phyloP scores from a whole-genome alignment of 495 filamentous ascomycete genomes.

The Penicillium samsonianum region DNA sequence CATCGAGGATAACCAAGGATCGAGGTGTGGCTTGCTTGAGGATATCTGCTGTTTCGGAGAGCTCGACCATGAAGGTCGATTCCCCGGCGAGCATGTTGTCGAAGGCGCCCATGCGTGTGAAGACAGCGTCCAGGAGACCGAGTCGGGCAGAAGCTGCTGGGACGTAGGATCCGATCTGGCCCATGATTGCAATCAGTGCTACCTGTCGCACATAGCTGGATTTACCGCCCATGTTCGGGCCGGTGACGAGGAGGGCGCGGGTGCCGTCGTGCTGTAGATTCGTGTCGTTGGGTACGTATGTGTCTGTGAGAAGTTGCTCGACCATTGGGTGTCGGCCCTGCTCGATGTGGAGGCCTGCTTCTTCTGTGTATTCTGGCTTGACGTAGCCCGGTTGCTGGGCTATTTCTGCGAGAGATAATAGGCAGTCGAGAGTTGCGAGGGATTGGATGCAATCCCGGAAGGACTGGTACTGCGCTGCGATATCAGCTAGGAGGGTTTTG shows the following conservation, averaged over 20 bases:
- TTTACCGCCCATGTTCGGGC: slow-evolving; percentile 99
- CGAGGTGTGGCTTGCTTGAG: slow-evolving; percentile 81
- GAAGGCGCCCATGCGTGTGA: slow-evolving; percentile 94
- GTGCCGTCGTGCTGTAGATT: slow-evolving; percentile 62
- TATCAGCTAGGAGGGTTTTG: slow-evolving; percentile 61
- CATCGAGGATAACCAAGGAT: slow-evolving; percentile 88
- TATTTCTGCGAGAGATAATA: slow-evolving; percentile 81
- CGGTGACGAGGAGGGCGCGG: slow-evolving; percentile 83
- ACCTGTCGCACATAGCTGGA: slow-evolving; percentile 91
- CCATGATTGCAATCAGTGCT: slow-evolving; percentile 90
- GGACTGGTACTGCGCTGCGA: slow-evolving; percentile 80
- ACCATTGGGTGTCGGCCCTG: slow-evolving; percentile 94
- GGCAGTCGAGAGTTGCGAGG: slow-evolving; percentile 85
- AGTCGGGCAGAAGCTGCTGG: slow-evolving; percentile 74
- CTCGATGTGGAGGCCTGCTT: slow-evolving; percentile 68
- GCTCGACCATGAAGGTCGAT: slow-evolving; percentile 96
- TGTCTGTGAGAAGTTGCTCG: slow-evolving; percentile 80
- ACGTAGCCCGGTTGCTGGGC: slow-evolving; percentile 85
- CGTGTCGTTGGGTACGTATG: slow-evolving; percentile 92
- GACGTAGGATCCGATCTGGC: slow-evolving; percentile 92
- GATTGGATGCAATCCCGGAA: slow-evolving; percentile 86
- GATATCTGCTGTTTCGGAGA: slow-evolving; percentile 88
- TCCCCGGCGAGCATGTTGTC: slow-evolving; percentile 97
- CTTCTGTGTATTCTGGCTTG: slow-evolving; percentile 77
- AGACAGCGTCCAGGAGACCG: slow-evolving; percentile 86